Conservation (phyloP, 805 yeast genomes). For the Lachancea quebecensis region DNA sequence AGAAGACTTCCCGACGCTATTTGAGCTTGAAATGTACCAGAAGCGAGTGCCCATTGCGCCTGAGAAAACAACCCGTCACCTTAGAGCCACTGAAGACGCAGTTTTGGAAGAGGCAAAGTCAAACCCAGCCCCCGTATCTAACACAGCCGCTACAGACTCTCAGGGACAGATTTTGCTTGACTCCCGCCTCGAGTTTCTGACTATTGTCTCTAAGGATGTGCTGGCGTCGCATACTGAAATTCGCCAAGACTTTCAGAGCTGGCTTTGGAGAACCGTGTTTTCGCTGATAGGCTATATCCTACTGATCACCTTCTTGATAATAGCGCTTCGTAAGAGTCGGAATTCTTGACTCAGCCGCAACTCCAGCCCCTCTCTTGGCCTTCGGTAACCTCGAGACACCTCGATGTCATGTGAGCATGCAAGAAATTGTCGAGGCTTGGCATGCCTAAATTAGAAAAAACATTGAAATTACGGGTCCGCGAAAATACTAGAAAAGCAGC, state of each 20-base stretch:
- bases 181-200: slow-evolving; percentile 1
- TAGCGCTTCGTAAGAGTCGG: background rate
- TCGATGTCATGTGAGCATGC: background rate
- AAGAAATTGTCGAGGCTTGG: background rate
- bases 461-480: too few species aligned
- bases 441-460: background rate
- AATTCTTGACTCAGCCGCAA: too few species aligned
- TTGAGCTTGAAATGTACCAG: slow-evolving; percentile 15
- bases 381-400: too few species aligned
- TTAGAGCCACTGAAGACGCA: background rate
- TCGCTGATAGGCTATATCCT: background rate
- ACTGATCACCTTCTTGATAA: background rate
- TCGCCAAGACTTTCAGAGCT: background rate
- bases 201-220: background rate
- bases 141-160: background rate
- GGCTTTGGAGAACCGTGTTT: slow-evolving; percentile 1
- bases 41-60: background rate
- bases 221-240: background rate
- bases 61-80: background rate
- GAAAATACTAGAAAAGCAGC: too few species aligned
- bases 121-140: background rate
- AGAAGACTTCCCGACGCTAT: slow-evolving; percentile 26
- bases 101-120: background rate
- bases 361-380: too few species aligned
- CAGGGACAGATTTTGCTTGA: background rate